A percentile compares a stretch with the other conserved stretches of the same genome.
Evolutionary conservation across 1,284 basidiomycete species (phyloP).

Genomic region (Xerocomus tenax): DNA sequence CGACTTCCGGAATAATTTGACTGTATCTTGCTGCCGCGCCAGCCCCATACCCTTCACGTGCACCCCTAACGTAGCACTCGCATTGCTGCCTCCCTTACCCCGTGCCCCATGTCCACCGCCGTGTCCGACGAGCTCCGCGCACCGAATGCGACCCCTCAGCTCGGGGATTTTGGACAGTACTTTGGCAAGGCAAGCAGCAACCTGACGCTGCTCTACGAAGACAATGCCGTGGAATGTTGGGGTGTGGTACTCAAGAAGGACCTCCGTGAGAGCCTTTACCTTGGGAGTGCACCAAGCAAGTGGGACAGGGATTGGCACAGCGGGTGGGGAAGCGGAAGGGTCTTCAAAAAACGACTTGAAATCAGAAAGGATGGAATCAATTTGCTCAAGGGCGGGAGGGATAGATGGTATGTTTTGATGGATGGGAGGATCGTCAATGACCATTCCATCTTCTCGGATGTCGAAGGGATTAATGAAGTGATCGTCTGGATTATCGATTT

Average conservation of each 20-base stretch:
- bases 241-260: conserved; percentile 49
- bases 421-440: conserved; percentile 18
- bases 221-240: conserved; percentile 68
- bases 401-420: conserved; percentile 18
- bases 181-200: conserved; percentile 61
- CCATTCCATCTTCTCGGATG: conserved; percentile 21
- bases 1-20: conserved; percentile 52
- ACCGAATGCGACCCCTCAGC: conserved; percentile 48
- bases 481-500: conserved; percentile 19
- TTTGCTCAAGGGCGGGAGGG: conserved; percentile 36
- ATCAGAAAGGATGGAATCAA: conserved; percentile 44
- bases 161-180: conserved; percentile 53
- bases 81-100: conserved; percentile 17
- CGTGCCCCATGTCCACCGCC: conserved; percentile 35
- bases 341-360: conserved; percentile 47
- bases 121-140: conserved; percentile 64
- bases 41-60: conserved; percentile 43
- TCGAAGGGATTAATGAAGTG: conserved; percentile 11
- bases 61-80: conserved; percentile 11
- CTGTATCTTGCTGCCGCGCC: conserved; percentile 48
- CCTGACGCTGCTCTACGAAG: conserved; percentile 75
- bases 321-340: conserved; percentile 15
- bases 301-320: conserved; percentile 37
- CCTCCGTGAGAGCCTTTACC: conserved; percentile 49
- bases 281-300: conserved; percentile 67